Evolutionary conservation across 495 filamentous ascomycete genomes (phyloP), one percentile per base, ranked within the genome.

Genomic region (Poronia punctata): DNA sequence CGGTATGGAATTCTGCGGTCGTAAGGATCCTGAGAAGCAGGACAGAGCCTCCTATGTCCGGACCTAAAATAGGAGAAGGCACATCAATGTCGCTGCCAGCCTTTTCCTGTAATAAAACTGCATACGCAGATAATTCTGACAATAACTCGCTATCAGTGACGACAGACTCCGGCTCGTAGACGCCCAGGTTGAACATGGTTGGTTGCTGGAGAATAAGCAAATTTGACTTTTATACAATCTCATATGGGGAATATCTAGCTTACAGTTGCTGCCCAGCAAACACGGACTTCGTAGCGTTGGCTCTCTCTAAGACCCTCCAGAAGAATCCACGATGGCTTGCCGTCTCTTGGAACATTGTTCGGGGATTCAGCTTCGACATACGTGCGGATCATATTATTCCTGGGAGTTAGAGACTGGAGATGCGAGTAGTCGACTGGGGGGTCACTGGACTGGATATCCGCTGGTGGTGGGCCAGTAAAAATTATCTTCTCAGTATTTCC

Each of bases 221-320:
- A 43, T 7, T 22, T 14, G 3, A 38, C 43, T 36, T 22, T 14
- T 10, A 18, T 19, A 19, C 3, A 4, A 9, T 26, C 7, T 8
- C 25, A 7, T 2, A 15, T 11, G 26, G 4, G 18, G 48, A 52
- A 38, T 41, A 23, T 12, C 22, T 43, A 15, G 72, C 83, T 62
- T 75, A 94, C 90, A 21, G 81, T 93, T 29, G 92, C 92, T 47
- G 84, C 69, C 92, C 92, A 98, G 64, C 92, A 98, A 45, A 96
- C 71, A 16, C 92, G 77, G 22, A 95, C 78, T 67, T 98, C 92
- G 68, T 97, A 95, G 44, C 89, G 77, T 52, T 83, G 82, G 7
- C 78, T 74, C 14, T 78, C 71, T 14, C 60, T 70, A 35, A 98
- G 71, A n/a, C 75, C 64, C 38, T 88, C 75, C n/a, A 98, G 74